Evolutionary conservation across 169 alveolate genomes (phyloP), one percentile per base, ranked within the genome.

Genomic region (Plasmodium knowlesi): DNA sequence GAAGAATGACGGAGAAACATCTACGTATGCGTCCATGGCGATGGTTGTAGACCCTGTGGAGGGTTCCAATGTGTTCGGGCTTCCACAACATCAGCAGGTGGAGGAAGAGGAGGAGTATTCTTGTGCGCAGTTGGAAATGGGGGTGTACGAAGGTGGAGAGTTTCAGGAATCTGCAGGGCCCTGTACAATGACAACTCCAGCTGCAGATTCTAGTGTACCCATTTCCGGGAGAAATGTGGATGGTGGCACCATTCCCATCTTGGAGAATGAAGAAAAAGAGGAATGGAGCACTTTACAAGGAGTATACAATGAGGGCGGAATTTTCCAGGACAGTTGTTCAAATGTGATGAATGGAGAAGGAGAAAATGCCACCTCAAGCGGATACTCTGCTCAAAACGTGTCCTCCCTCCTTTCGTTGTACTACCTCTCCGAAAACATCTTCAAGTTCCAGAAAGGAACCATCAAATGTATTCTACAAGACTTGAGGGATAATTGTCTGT

Each of bases 401-500:
- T 83, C 96, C 0, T 83, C 92, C 46, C 43, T 82, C 6, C 82
- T 86, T 41, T 80, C 90, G 22, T 50, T 86, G 22, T 76, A 82
- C 57, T 84, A 54, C 46, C 71, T 72, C 43, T 94, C 94, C n/a
- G 91, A 83, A 73, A 84, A 94, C 67, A 91, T 94, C 76, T 50
- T 92, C 32, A 82, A 72, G 8, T 70, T 94, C 71, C 96, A 94
- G 50, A 94, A 94, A 57, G 94, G 86, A 37, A 95, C 96, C 12
- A 92, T 94, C 28, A 91, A 82, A 53, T 82, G 84, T 50, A 94
- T 94, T 19, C 74, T 94, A 12, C 95, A 91, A 80, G 96, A 94
- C 28, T 28, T 94, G 32, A 28, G 96, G 53, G 93, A 94, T 37
- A 78, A 89, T 37, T 94, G 96, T 50, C 74, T 94, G 5, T 74